A percentile compares a stretch with the other conserved stretches of the same genome.
Conservation (phyloP, 192 early-diverging fungal species). For the Globomyces pollinis-pini region DNA sequence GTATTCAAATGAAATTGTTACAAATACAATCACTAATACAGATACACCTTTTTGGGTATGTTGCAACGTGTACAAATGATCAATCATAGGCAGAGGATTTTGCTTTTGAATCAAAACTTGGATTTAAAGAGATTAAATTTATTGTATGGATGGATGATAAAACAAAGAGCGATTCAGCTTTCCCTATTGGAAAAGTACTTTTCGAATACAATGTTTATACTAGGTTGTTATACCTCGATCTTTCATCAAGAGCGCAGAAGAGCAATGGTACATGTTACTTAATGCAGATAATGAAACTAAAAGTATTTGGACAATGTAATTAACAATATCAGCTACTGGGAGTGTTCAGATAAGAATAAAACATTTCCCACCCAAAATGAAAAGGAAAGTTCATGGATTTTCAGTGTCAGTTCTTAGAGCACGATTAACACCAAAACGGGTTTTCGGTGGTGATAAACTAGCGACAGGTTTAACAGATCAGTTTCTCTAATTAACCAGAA, state of each 20-base stretch:
- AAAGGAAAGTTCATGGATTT: conserved; percentile 8
- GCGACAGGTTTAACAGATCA: background rate
- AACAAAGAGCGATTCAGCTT: background rate
- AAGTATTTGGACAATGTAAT: background rate
- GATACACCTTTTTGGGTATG: conserved; percentile 8
- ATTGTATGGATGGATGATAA: conserved; percentile 6
- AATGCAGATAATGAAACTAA: background rate
- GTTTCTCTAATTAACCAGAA: background rate
- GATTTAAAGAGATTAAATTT: conserved; percentile 10
- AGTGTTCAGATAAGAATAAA: conserved; percentile 1
- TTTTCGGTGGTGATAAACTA: background rate
- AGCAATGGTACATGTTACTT: conserved; percentile 1
- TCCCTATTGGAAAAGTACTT: conserved; percentile 1
- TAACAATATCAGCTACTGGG: background rate
- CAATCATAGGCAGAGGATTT: background rate
- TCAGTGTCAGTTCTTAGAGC: background rate
- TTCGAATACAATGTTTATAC: background rate
- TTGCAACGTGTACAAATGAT: background rate
- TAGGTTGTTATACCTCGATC: background rate
- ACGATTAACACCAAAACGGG: too few species aligned
- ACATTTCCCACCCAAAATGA: background rate
- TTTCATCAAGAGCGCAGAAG: background rate
- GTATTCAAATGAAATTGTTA: background rate
- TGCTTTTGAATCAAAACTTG: background rate
- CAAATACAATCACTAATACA: background rate